phyloP scores from a whole-genome alignment of 192 early-diverging fungal genomes.

The Coemansia sp. region DNA sequence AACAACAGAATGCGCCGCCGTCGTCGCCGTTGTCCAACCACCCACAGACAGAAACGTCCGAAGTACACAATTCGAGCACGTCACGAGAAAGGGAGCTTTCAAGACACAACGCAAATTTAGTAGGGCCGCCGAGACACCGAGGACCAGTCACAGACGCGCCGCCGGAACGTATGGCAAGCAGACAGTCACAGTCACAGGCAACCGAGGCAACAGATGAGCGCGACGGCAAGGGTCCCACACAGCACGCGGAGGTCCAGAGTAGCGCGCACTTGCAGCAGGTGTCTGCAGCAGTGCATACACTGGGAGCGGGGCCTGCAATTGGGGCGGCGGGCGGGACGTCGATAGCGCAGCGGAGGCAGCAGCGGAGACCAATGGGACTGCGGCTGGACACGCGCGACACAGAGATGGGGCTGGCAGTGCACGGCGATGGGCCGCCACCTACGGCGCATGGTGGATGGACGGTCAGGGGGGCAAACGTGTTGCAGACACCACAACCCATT shows the following conservation, averaged over 20 bases:
- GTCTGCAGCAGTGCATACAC: neutral
- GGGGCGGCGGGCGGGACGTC: slow-evolving; percentile 13
- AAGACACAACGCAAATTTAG: neutral
- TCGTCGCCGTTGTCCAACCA: slow-evolving; percentile 5
- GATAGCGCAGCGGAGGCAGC: slow-evolving; percentile 43
- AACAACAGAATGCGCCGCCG: slow-evolving; percentile 12
- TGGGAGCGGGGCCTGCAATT: neutral
- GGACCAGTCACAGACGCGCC: neutral
- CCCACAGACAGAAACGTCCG: neutral
- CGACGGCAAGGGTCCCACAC: neutral
- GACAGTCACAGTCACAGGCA: neutral
- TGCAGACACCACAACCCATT: neutral
- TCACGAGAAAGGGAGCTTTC: neutral
- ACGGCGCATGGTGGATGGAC: slow-evolving; percentile 33
- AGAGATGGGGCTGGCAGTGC: neutral
- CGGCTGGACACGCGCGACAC: slow-evolving; percentile 22
- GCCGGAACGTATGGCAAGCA: no score
- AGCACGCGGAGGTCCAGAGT: slow-evolving; percentile 3
- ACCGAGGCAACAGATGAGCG: neutral
- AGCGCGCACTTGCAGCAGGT: slow-evolving; percentile 1
- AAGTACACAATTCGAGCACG: neutral
- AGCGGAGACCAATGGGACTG: slow-evolving; percentile 40
- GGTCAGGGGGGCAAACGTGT: neutral
- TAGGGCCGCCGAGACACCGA: neutral
- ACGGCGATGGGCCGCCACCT: slow-evolving; percentile 22